Evolutionary conservation across 225 moss, liverwort and hornwort genomes (phyloP).

Genomic region (Bryoerythrophyllum caledonicum): DNA sequence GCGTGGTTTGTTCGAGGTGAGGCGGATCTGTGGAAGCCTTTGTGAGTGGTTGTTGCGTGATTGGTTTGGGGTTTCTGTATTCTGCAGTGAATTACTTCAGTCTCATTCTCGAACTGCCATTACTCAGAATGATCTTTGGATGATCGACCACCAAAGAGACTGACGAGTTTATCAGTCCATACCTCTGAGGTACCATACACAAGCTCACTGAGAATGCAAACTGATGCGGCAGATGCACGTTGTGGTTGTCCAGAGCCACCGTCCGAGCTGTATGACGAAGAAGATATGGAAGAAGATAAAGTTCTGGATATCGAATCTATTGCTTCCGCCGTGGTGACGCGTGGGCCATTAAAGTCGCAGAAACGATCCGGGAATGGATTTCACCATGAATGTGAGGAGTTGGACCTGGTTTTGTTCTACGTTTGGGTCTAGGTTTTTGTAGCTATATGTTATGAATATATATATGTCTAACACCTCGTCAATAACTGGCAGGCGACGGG

Average conservation of each 20-base stretch:
- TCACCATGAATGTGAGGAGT: slow-evolving; percentile 7
- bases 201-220: slow-evolving; percentile 78
- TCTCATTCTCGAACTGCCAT: slow-evolving; percentile 52
- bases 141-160: slow-evolving; percentile 48
- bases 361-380: slow-evolving; percentile 2
- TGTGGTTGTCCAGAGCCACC: slow-evolving; percentile 58
- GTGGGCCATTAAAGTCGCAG: slow-evolving; percentile 25
- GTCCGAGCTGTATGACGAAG: too few relatives aligned
- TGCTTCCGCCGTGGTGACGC: slow-evolving; percentile 28
- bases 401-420: neutral
- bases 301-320: slow-evolving; percentile 15
- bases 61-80: too few relatives aligned
- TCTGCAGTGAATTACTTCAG: too few relatives aligned
- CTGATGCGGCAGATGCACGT: slow-evolving; percentile 82
- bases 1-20: too few relatives aligned
- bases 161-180: slow-evolving; percentile 59
- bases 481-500: slow-evolving; percentile 20
- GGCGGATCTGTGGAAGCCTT: too few relatives aligned
- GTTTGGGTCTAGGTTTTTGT: too few relatives aligned
- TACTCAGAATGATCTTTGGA: too few relatives aligned
- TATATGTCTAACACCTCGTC: neutral
- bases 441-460: neutral
- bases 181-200: slow-evolving; percentile 81
- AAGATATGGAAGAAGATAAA: slow-evolving; percentile 19
- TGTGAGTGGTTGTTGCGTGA: too few relatives aligned